Conservation (phyloP, 176 grass and related monocot genomes). For the Oryza australiensis region DNA sequence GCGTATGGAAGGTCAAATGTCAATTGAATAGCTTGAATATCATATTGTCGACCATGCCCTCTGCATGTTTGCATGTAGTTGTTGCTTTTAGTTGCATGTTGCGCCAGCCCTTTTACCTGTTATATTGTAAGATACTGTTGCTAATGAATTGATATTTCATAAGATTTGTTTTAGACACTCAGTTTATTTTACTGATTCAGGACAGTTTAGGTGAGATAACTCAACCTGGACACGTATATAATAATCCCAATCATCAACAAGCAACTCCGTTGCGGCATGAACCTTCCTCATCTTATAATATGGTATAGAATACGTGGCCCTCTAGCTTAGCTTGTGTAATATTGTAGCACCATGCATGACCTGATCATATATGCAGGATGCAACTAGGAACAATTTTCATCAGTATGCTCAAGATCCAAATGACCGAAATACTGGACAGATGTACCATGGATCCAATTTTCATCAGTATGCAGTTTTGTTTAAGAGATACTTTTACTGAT, state of each 20-base stretch:
- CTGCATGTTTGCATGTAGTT: neutral
- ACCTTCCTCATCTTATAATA: conserved; percentile 44
- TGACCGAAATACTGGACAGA: conserved; percentile 40
- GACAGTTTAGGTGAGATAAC: conserved; percentile 48
- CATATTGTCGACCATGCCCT: neutral
- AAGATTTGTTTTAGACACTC: conserved; percentile 24
- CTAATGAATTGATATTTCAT: neutral
- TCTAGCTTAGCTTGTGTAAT: neutral
- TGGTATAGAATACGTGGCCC: conserved; percentile 26
- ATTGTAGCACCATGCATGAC: conserved; percentile 9
- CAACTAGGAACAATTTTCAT: conserved; percentile 34
- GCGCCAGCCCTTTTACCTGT: neutral
- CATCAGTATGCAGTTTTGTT: conserved; percentile 39
- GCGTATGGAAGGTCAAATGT: neutral
- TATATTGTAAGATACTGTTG: conserved; percentile 6
- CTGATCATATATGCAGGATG: conserved; percentile 38
- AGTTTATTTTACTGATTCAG: conserved; percentile 57
- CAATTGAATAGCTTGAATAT: neutral
- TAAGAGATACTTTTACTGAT: neutral
- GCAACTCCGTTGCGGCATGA: conserved; percentile 38
- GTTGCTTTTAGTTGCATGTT: conserved; percentile 30
- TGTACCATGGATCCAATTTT: conserved; percentile 32
- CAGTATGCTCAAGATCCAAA: conserved; percentile 47
- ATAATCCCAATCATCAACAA: conserved; percentile 47
- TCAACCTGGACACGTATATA: conserved; percentile 47